phyloP scores from a whole-genome alignment of 257 asterid species.

The Jaltomata sinuosa region DNA sequence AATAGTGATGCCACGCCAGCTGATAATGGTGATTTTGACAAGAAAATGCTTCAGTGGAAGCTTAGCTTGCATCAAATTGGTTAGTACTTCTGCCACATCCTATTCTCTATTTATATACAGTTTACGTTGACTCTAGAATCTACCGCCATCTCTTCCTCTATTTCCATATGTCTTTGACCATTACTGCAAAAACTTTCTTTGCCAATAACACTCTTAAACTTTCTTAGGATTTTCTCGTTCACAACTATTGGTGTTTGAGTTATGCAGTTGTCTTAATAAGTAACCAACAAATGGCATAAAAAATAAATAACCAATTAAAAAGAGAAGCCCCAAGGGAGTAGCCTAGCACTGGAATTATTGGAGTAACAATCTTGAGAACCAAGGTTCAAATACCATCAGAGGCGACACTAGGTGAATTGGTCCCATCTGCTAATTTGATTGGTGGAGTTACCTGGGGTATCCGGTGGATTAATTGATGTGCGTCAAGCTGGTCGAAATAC shows the following conservation, averaged over 20 bases:
- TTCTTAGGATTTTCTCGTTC: background rate
- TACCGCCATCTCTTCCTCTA: background rate
- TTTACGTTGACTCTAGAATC: background rate
- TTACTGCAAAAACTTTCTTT: background rate
- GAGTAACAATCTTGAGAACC: background rate
- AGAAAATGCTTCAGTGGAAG: constrained; percentile 67
- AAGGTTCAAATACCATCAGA: background rate
- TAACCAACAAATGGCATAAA: background rate
- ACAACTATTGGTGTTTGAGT: background rate
- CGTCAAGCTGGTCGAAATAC: background rate
- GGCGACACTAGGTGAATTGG: background rate
- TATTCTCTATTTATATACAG: background rate
- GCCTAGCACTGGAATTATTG: background rate
- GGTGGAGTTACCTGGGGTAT: background rate
- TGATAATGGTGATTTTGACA: constrained; percentile 28
- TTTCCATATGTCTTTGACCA: background rate
- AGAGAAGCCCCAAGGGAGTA: background rate
- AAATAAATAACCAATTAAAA: background rate
- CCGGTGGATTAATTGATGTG: background rate
- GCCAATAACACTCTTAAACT: background rate
- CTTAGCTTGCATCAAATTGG: constrained; percentile 78
- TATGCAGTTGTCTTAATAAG: background rate
- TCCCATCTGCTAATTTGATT: background rate
- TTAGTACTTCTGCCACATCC: constrained; percentile 24
- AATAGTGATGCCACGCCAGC: constrained; percentile 8